Base-by-base conservation (phyloP, 805 yeast genomes). In the Lipomyces starkeyi region DNA sequence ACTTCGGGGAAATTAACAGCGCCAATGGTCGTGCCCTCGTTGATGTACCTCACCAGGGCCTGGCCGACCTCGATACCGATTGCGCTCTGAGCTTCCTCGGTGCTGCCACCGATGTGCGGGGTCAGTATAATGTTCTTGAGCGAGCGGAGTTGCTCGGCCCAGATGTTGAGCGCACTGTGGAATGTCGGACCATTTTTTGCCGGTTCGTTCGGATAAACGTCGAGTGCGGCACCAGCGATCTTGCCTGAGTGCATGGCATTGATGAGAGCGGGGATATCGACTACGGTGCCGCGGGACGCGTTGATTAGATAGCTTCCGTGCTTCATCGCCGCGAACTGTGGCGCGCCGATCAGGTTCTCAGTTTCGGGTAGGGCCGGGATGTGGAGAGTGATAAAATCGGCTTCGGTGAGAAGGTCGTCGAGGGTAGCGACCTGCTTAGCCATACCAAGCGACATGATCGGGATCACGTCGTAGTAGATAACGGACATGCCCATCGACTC, bases 1-100 rank as follows among this genome's bases (percentile, higher is more conserved):
- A 95, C 98, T 83, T 95, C 98, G 77, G 99, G 99, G 97, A 95
- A 93, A 86, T 95, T 95, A 68, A 94, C 99, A 5, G 98, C 93
- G 76, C 97, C 98, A 61, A 86, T 86, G 17, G 98, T 91, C 76
- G 88, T 84, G 84, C 99, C 99, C 84, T 94, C 98, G 82, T 93
- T 94, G 80, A 95, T 90, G 83, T 93, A 95, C 78, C 91, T 91
- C 73, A 93, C 84, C 76, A 95, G 85, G 53, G 97, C 88, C 58
- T 90, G 84, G 69, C 89, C 91, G 70, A 95, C 99, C 83, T 95
- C 99, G 69, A 94, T 84, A 82, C 99, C 99, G 77, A 95, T 95
- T 54, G 98, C 97, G 65, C 91, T 86, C 85, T 95, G 99, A 52
- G 99, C 99, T 84, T 95, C 99, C 81, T 94, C 98, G 59, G 99